These are phyloP conservation scores for Rhododendron vialii DNA, from an alignment of 148 eudicot genomes.

Conservation along the genomic window DNA sequence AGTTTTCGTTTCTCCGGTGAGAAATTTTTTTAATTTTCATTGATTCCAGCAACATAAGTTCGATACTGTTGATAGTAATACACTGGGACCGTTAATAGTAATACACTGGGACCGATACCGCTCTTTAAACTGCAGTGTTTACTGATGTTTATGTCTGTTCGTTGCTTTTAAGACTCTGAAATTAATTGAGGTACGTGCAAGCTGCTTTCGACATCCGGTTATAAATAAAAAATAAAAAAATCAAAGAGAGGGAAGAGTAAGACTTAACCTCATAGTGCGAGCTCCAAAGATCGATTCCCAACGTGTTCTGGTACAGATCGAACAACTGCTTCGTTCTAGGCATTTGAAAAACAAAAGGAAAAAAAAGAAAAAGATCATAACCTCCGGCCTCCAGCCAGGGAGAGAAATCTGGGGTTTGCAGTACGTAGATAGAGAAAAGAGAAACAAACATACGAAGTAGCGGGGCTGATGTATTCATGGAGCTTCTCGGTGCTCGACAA, in stretches of 20 bases:
- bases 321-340: slow-evolving; percentile 57
- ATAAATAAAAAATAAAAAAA: too few relatives aligned
- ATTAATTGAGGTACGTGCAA: too few relatives aligned
- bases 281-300: slow-evolving; percentile 63
- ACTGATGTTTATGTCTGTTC: too few relatives aligned
- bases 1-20: too few relatives aligned
- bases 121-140: too few relatives aligned
- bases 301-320: slow-evolving; percentile 57
- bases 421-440: neutral
- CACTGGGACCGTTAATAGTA: too few relatives aligned
- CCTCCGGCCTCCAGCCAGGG: neutral
- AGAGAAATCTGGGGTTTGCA: neutral
- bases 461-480: slow-evolving; percentile 68
- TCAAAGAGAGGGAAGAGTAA: neutral
- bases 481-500: slow-evolving; percentile 61
- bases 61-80: too few relatives aligned
- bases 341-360: neutral
- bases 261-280: slow-evolving; percentile 60
- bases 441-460: slow-evolving; percentile 31
- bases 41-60: too few relatives aligned
- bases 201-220: too few relatives aligned
- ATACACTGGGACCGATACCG: too few relatives aligned
- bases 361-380: neutral
- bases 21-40: too few relatives aligned
- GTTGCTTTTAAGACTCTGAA: accelerated